A percentile compares a stretch with the other conserved stretches of the same genome.
Conservation (phyloP, 306 rosid genomes). For the Casuarina cunninghamiana region DNA sequence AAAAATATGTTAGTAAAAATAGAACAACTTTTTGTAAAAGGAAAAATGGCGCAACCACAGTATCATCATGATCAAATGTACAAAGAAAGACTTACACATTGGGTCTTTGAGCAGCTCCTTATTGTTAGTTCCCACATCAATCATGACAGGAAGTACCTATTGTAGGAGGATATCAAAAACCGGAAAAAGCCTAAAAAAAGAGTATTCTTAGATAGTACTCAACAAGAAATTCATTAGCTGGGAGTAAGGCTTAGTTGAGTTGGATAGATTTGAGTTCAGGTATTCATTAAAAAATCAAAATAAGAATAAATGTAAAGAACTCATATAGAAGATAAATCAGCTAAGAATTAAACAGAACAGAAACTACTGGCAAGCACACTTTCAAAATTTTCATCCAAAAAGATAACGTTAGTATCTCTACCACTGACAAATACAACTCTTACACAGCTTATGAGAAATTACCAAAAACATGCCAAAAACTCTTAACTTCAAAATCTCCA, state of each 20-base stretch:
- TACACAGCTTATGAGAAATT: not conserved
- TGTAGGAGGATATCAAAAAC: not conserved
- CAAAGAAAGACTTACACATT: slow-evolving; percentile 60
- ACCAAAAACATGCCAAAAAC: no score
- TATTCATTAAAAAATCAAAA: not conserved
- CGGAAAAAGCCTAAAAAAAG: not conserved
- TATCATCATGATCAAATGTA: slow-evolving; percentile 23
- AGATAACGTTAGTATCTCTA: not conserved
- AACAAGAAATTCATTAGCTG: not conserved
- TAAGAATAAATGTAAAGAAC: slow-evolving; percentile 3
- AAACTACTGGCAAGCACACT: not conserved
- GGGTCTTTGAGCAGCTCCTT: slow-evolving; percentile 78
- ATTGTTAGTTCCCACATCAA: slow-evolving; percentile 97
- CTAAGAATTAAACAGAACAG: not conserved
- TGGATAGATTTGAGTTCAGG: not conserved
- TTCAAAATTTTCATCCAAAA: not conserved
- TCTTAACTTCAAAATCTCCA: not conserved
- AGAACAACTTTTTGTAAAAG: not conserved
- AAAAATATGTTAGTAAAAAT: not conserved
- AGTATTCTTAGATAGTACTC: not conserved
- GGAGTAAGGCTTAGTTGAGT: not conserved
- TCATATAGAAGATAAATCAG: not conserved
- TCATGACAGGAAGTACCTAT: slow-evolving; percentile 98
- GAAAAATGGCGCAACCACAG: not conserved
- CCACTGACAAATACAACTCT: not conserved